phyloP scores from a whole-genome alignment of 73 alveolate genomes.

The Uronychia setigera region DNA sequence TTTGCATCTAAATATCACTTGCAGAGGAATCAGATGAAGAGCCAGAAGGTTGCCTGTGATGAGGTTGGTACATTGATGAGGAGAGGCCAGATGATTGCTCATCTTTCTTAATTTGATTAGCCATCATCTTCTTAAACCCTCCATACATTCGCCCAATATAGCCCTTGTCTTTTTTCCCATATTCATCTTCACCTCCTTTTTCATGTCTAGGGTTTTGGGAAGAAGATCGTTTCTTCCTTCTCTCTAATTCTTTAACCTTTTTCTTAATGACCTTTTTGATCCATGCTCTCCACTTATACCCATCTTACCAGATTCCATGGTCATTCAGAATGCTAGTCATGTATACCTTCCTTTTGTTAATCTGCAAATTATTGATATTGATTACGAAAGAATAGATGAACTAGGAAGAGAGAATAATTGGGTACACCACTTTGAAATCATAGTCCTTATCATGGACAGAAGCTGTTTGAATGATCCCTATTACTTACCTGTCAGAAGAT shows the following conservation, averaged over 20 bases:
- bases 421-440: conserved; percentile 35
- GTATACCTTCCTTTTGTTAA: conserved; percentile 31
- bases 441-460: conserved; percentile 62
- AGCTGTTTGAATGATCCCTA: conserved; percentile 9
- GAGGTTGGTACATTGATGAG: not conserved
- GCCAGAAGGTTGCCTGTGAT: too few relatives aligned
- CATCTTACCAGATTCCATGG: conserved; percentile 71
- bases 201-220: not conserved
- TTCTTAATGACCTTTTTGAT: conserved; percentile 41
- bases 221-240: conserved; percentile 1
- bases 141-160: not conserved
- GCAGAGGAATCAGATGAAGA: too few relatives aligned
- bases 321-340: conserved; percentile 39
- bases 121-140: not conserved
- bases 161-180: not conserved
- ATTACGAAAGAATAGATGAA: conserved; percentile 24
- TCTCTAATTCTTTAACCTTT: conserved; percentile 37
- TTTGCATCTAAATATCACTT: too few relatives aligned
- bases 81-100: conserved; percentile 1
- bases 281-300: conserved; percentile 47
- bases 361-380: not conserved
- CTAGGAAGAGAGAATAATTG: conserved; percentile 42
- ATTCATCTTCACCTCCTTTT: not conserved
- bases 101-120: not conserved
- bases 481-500: conserved; percentile 31